Percentiles rank a stretch among this genome's conserved stretches.
These are phyloP conservation scores for Chenopodium berlandieri DNA, from an alignment of 148 eudicot genomes.

Conservation along the genomic window DNA sequence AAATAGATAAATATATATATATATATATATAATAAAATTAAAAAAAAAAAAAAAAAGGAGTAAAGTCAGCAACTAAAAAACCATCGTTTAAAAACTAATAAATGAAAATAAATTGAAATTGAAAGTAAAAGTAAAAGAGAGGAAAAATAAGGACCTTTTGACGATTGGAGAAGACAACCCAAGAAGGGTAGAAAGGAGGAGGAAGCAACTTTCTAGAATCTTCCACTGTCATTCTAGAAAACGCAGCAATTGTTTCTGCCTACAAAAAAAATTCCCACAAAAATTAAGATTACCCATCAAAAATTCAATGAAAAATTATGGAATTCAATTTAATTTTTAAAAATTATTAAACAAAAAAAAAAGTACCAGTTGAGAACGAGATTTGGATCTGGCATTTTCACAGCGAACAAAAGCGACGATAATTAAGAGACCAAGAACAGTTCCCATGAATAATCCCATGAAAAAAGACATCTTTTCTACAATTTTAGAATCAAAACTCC, in stretches of 20 bases:
- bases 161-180: constrained; percentile 88
- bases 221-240: constrained; percentile 91
- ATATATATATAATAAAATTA: no score
- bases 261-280: constrained; percentile 19
- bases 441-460: constrained; percentile 54
- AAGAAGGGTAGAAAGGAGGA: constrained; percentile 82
- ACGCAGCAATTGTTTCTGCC: constrained; percentile 84
- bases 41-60: no score
- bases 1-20: background rate
- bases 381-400: constrained; percentile 75
- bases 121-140: background rate
- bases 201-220: constrained; percentile 87
- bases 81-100: background rate
- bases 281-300: background rate
- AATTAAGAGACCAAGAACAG: constrained; percentile 50
- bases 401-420: constrained; percentile 71
- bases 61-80: background rate
- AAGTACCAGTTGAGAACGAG: constrained; percentile 60
- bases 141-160: constrained; percentile 59
- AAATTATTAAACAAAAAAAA: no score
- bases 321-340: no score
- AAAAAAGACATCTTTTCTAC: constrained; percentile 52
- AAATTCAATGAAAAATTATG: background rate
- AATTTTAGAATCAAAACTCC: background rate
- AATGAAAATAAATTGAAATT: background rate